These are phyloP conservation scores for Elsinoe ampelina DNA, from an alignment of 2,329 filamentous ascomycete genomes.

Conservation along the genomic window DNA sequence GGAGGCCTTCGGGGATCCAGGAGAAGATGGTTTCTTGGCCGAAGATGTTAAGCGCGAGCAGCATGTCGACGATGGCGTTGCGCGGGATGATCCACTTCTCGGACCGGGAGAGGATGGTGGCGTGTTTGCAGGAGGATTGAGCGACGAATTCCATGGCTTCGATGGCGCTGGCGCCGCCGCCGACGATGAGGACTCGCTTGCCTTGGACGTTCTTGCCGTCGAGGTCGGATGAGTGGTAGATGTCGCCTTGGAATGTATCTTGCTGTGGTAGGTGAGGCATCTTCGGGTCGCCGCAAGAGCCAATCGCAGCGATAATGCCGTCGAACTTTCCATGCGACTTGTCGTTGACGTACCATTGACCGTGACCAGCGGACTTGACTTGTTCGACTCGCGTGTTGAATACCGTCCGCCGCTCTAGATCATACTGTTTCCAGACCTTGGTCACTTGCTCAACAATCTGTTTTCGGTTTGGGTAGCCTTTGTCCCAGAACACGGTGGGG, in stretches of 20 bases:
- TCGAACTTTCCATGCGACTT: slow-evolving; percentile 63
- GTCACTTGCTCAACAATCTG: slow-evolving; percentile 66
- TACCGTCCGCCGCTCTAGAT: slow-evolving; percentile 58
- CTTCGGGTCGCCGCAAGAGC: slow-evolving; percentile 71
- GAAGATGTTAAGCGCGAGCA: slow-evolving; percentile 70
- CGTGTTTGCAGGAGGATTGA: slow-evolving; percentile 55
- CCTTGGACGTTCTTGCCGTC: slow-evolving; percentile 63
- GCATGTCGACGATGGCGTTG: slow-evolving; percentile 62
- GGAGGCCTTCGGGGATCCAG: slow-evolving; percentile 66
- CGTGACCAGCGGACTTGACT: slow-evolving; percentile 58
- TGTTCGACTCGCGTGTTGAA: slow-evolving; percentile 63
- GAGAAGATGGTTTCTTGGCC: slow-evolving; percentile 67
- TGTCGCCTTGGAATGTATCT: slow-evolving; percentile 59
- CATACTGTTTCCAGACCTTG: slow-evolving; percentile 65
- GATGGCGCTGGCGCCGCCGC: slow-evolving; percentile 71
- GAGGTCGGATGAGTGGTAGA: slow-evolving; percentile 67
- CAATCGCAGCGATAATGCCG: slow-evolving; percentile 67
- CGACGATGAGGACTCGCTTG: slow-evolving; percentile 68
- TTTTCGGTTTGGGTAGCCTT: slow-evolving; percentile 66
- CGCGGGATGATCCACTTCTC: slow-evolving; percentile 86
- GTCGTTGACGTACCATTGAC: slow-evolving; percentile 71
- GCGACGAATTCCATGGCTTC: slow-evolving; percentile 75
- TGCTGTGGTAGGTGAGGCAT: slow-evolving; percentile 62
- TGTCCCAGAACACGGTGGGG: slow-evolving; percentile 63
- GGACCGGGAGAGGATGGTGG: slow-evolving; percentile 59